These are phyloP conservation scores for Pleurotus djamor DNA, from an alignment of 768 basidiomycete genomes.

Conservation along the genomic window DNA sequence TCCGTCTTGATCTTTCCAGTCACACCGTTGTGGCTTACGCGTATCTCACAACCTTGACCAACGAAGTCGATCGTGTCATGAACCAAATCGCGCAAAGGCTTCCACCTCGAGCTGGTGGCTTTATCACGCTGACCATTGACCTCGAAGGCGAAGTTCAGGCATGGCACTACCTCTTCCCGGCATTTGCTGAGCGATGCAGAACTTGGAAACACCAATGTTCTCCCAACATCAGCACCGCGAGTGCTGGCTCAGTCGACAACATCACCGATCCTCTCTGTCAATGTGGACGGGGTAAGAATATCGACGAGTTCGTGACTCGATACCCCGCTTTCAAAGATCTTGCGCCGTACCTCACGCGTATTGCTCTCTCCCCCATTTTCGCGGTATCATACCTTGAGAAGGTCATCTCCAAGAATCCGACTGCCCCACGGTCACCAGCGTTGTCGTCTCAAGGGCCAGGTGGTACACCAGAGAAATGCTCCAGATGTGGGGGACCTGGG, in stretches of 20 bases:
- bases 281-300: slow-evolving; percentile 50
- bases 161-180: slow-evolving; percentile 53
- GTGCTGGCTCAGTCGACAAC: slow-evolving; percentile 28
- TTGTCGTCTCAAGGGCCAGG: not conserved
- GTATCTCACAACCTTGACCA: slow-evolving; percentile 38
- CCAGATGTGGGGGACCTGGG: slow-evolving; percentile 23
- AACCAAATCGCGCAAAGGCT: not conserved
- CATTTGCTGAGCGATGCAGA: slow-evolving; percentile 50
- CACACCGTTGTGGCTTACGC: slow-evolving; percentile 50
- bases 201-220: slow-evolving; percentile 42
- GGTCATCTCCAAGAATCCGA: slow-evolving; percentile 11
- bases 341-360: slow-evolving; percentile 41
- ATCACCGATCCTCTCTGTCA: slow-evolving; percentile 43
- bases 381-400: slow-evolving; percentile 47
- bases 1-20: slow-evolving; percentile 45
- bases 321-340: slow-evolving; percentile 33
- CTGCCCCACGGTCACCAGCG: not conserved
- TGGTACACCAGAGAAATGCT: slow-evolving; percentile 15
- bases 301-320: slow-evolving; percentile 28
- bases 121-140: slow-evolving; percentile 2
- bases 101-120: not conserved
- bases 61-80: slow-evolving; percentile 10
- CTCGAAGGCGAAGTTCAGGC: slow-evolving; percentile 31
- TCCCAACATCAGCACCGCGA: slow-evolving; percentile 41
- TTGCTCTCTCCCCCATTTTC: slow-evolving; percentile 54